phyloP scores from a whole-genome alignment of 176 grass and related monocot species.

The bread wheat (Triticum aestivum) region DNA sequence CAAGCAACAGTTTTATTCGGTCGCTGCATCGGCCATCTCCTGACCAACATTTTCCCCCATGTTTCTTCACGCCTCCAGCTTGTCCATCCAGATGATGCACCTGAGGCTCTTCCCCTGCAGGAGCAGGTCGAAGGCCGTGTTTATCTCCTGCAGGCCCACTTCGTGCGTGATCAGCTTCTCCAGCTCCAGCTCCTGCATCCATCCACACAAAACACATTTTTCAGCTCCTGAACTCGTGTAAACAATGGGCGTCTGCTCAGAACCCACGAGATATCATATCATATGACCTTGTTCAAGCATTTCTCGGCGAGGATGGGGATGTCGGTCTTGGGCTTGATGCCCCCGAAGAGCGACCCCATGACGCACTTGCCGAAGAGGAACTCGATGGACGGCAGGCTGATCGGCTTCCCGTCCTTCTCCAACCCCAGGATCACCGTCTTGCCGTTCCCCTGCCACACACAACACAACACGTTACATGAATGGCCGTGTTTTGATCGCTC shows the following conservation, averaged over 20 bases:
- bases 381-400: constrained; percentile 39
- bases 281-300: constrained; percentile 62
- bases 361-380: constrained; percentile 56
- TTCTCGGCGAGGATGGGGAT: constrained; percentile 64
- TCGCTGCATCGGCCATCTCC: background rate
- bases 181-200: constrained; percentile 60
- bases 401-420: constrained; percentile 33
- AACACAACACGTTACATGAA: background rate
- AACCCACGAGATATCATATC: background rate
- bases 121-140: constrained; percentile 73
- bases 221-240: background rate
- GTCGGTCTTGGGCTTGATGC: constrained; percentile 70
- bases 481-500: background rate
- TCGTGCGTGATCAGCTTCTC: constrained; percentile 73
- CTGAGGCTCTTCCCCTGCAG: constrained; percentile 66
- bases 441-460: constrained; percentile 44
- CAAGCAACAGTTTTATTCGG: background rate
- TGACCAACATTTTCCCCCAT: too few relatives aligned
- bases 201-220: background rate
- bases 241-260: background rate
- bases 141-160: constrained; percentile 55
- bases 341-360: constrained; percentile 60
- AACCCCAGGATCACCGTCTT: constrained; percentile 65
- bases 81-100: constrained; percentile 83
- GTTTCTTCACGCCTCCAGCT: background rate